These are phyloP conservation scores for Vanderwaltozyma tropicalis DNA, from an alignment of 805 yeast genomes.

Conservation along the genomic window DNA sequence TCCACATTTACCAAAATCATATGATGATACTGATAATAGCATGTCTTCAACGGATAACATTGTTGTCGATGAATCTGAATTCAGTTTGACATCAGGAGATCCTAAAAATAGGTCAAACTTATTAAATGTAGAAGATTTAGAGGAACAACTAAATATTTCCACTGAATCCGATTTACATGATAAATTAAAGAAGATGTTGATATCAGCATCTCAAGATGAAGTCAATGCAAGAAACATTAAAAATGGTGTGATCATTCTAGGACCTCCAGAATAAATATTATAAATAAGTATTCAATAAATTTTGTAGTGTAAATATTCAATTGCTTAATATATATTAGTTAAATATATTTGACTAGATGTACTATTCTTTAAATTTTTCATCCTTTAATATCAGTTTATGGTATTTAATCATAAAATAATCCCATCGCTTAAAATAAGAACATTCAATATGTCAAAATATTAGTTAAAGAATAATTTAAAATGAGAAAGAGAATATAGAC, in stretches of 20 bases:
- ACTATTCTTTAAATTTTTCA: too few species aligned
- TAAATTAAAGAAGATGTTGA: conserved; percentile 21
- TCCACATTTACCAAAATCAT: conserved; percentile 10
- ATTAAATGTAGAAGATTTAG: conserved; percentile 14
- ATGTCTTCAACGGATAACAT: not conserved
- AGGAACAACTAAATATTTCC: conserved; percentile 12
- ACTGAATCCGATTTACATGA: conserved; percentile 24
- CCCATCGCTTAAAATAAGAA: too few species aligned
- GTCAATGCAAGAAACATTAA: conserved; percentile 20
- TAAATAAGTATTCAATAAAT: too few species aligned
- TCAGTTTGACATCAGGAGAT: not conserved
- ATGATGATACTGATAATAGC: not conserved
- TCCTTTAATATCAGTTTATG: too few species aligned
- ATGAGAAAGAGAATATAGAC: too few species aligned
- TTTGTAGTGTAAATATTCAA: too few species aligned
- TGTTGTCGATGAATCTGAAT: not conserved
- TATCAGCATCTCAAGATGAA: conserved; percentile 17
- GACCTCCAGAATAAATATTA: conserved; percentile 17
- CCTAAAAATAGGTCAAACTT: not conserved
- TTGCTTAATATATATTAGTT: too few species aligned
- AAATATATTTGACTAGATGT: too few species aligned
- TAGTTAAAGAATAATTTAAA: too few species aligned
- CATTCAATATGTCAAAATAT: too few species aligned
- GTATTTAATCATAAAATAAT: too few species aligned
- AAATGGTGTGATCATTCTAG: conserved; percentile 27